Evolutionary conservation across 2,329 filamentous ascomycete genomes (phyloP), one percentile per base, ranked within the genome.

Genomic region (Penicillium freii): DNA sequence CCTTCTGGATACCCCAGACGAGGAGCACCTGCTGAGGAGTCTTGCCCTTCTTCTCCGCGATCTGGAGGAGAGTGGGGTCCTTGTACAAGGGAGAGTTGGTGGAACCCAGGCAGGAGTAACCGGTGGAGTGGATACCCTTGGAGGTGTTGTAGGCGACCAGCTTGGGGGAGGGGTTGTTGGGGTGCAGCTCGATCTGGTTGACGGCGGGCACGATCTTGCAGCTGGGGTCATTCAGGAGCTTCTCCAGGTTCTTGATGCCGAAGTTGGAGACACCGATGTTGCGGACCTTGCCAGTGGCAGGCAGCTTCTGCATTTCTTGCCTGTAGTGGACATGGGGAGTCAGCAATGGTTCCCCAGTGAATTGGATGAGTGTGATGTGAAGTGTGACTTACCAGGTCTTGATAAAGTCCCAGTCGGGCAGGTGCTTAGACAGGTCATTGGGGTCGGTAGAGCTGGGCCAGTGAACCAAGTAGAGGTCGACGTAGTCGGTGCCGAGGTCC

Each of bases 211-310:
- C 71, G 49, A 82, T 77, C 56, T 72, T 77, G 51, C 73, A 73
- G 87, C 73, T 86, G 87, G 70, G 73, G 66, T 88, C 83, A 65
- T 82, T 85, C 60, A 94, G 80, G 57, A 94, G 82, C 74, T 84
- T 89, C 81, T 93, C 88, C 38, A 94, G 79, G 76, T 94, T 90
- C 74, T 80, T 84, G 73, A 92, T 90, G 62, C 82, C 88, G 73
- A 95, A 94, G 82, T 95, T 95, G 75, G 89, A 91, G 56, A 94
- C 88, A 67, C 90, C 90, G 71, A 93, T 91, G 79, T 90, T 91
- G 75, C 82, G 84, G 51, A 89, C 89, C 76, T 91, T 90, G 73
- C 75, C 75, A 23, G 76, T 78, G 40, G 70, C 75, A 10, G 75
- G 73, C 21, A 78, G 73, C 68, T 78, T 78, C 67, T 78, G 76